A percentile compares a stretch with the other conserved stretches of the same genome.
These are phyloP conservation scores for Ophiostoma quercus DNA, from an alignment of 2,329 filamentous ascomycete genomes.

Conservation along the genomic window DNA sequence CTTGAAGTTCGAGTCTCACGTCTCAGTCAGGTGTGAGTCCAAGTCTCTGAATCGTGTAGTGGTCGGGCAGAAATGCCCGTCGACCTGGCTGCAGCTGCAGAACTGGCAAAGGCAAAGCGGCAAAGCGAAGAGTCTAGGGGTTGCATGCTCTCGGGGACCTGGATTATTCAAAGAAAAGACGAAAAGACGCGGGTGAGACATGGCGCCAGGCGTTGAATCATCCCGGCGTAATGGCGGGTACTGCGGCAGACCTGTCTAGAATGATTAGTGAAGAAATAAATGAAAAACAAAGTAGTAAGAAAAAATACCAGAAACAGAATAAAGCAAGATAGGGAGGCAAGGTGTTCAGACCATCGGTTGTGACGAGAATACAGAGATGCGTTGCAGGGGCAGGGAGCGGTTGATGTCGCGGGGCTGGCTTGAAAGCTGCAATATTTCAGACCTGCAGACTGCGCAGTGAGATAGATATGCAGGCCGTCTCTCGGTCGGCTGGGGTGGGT, in stretches of 20 bases:
- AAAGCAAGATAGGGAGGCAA: not conserved
- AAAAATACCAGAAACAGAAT: not conserved
- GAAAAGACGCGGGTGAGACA: not conserved
- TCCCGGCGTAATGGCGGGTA: constrained; percentile 20
- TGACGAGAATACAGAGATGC: not conserved
- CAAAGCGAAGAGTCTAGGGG: not conserved
- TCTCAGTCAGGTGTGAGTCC: not conserved
- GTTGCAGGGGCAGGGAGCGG: not conserved
- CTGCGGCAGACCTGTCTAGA: constrained; percentile 23
- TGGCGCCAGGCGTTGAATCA: not conserved
- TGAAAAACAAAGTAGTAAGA: constrained; percentile 16
- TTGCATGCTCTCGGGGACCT: not conserved
- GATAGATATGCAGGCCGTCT: constrained; percentile 17
- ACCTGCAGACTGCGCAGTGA: constrained; percentile 12
- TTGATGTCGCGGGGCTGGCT: not conserved
- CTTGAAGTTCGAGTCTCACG: not conserved
- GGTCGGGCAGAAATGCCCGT: not conserved
- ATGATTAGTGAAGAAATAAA: constrained; percentile 7
- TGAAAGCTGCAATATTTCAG: not conserved
- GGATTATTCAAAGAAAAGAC: not conserved
- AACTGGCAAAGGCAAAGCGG: not conserved
- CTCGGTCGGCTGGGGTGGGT: constrained; percentile 21
- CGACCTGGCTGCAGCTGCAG: not conserved
- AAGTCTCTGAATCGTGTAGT: not conserved
- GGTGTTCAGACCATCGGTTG: not conserved